phyloP scores from a whole-genome alignment of 371 early-diverging fungal species.

The Paramicrosporidium saccamoebae region DNA sequence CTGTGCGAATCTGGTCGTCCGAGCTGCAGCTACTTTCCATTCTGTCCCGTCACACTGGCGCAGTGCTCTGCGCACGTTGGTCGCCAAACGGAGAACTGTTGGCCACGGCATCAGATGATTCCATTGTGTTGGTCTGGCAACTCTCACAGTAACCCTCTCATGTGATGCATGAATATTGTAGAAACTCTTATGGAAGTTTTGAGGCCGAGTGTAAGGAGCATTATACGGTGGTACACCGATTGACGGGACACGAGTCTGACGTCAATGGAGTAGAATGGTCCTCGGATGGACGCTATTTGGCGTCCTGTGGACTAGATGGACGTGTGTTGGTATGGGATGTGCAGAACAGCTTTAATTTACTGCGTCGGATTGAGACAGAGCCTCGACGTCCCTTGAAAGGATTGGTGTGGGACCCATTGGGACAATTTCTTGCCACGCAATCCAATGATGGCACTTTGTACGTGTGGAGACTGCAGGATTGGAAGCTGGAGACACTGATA shows the following conservation, averaged over 20 bases:
- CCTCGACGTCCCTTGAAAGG: too few relatives aligned
- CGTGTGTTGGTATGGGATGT: constrained; percentile 53
- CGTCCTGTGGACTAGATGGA: constrained; percentile 66
- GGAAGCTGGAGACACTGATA: constrained; percentile 34
- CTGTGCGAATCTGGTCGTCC: constrained; percentile 37
- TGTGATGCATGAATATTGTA: too few relatives aligned
- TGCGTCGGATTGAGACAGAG: too few relatives aligned
- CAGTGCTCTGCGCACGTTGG: constrained; percentile 70
- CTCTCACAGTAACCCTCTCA: constrained; percentile 13
- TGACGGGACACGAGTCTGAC: constrained; percentile 79
- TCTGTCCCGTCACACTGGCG: constrained; percentile 43
- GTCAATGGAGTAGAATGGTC: constrained; percentile 83
- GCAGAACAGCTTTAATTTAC: too few relatives aligned
- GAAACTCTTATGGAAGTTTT: too few relatives aligned
- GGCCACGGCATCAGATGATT: constrained; percentile 64
- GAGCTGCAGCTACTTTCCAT: constrained; percentile 34
- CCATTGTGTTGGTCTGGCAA: constrained; percentile 69
- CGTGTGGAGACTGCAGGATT: constrained; percentile 56
- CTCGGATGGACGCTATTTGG: constrained; percentile 41
- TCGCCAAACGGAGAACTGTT: constrained; percentile 29
- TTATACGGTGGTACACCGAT: constrained; percentile 35
- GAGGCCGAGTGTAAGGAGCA: too few relatives aligned
- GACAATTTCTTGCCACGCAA: constrained; percentile 69
- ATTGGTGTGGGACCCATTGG: constrained; percentile 76
- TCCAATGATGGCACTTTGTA: constrained; percentile 64